Conservation (phyloP, 1,284 basidiomycete genomes). For the Naganishia cerealis region DNA sequence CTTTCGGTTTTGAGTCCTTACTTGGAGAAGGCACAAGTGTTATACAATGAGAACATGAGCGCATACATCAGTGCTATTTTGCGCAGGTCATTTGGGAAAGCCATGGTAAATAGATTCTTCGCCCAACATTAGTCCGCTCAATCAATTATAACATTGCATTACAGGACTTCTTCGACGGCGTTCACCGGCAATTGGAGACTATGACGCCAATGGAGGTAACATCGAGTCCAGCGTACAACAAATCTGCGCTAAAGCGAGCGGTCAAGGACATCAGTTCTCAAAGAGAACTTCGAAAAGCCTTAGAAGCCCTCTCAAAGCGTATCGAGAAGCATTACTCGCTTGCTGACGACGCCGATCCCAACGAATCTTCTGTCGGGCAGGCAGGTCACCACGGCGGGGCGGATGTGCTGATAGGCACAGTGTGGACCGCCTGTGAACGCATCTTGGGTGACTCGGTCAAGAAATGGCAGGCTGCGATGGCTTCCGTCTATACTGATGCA, state of each 20-base stretch:
- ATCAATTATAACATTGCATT: background rate
- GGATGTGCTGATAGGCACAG: conserved; percentile 71
- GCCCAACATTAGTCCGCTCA: background rate
- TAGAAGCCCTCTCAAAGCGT: conserved; percentile 83
- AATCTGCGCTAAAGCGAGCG: conserved; percentile 75
- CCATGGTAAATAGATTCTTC: conserved; percentile 63
- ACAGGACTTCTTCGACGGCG: conserved; percentile 90
- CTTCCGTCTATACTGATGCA: conserved; percentile 70
- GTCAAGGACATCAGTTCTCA: conserved; percentile 73
- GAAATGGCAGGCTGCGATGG: conserved; percentile 66
- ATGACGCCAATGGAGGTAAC: conserved; percentile 73
- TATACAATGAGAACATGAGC: conserved; percentile 82
- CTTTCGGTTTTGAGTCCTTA: conserved; percentile 67
- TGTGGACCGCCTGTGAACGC: conserved; percentile 84
- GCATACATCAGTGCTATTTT: conserved; percentile 86
- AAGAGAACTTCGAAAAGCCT: conserved; percentile 79
- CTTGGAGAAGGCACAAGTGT: conserved; percentile 70
- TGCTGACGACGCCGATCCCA: conserved; percentile 29
- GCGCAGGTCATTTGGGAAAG: conserved; percentile 78
- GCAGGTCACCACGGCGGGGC: conserved; percentile 42
- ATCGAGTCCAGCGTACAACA: conserved; percentile 73
- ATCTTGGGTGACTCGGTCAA: conserved; percentile 73
- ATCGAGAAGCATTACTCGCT: conserved; percentile 87
- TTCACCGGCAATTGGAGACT: conserved; percentile 79
- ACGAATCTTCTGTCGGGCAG: background rate